Evolutionary conservation across 495 filamentous ascomycete species (phyloP).

Genomic region (Penicillium paradoxum): DNA sequence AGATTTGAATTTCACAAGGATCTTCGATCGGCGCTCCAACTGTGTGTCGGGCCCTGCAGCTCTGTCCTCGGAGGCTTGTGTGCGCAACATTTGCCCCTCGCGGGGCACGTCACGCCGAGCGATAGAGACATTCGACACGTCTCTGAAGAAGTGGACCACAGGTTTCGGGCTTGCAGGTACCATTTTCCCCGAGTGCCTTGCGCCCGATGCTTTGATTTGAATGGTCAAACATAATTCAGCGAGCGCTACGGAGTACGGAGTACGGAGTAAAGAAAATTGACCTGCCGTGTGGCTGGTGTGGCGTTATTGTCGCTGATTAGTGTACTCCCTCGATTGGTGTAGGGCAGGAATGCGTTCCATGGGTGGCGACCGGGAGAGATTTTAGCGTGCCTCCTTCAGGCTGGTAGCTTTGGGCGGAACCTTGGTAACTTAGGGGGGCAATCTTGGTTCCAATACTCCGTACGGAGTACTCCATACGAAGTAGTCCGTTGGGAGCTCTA

Average conservation of each 20-base stretch:
- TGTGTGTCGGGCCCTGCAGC: background rate
- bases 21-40: conserved; percentile 4
- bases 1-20: conserved; percentile 1
- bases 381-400: background rate
- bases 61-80: background rate
- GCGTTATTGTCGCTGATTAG: background rate
- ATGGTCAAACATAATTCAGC: background rate
- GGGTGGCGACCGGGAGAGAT: background rate
- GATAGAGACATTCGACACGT: background rate
- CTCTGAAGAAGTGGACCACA: background rate
- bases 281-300: conserved; percentile 4
- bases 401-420: background rate
- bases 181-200: background rate
- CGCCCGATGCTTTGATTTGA: background rate
- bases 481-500: too few relatives aligned
- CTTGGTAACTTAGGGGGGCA: background rate
- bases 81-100: background rate
- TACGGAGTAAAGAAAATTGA: background rate
- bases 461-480: too few relatives aligned
- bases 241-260: background rate
- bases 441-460: background rate
- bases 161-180: background rate
- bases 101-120: background rate
- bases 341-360: conserved; percentile 1
- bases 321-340: background rate